phyloP scores from a whole-genome alignment of 495 filamentous ascomycete genomes.

The Trichocladium uniseriatum region DNA sequence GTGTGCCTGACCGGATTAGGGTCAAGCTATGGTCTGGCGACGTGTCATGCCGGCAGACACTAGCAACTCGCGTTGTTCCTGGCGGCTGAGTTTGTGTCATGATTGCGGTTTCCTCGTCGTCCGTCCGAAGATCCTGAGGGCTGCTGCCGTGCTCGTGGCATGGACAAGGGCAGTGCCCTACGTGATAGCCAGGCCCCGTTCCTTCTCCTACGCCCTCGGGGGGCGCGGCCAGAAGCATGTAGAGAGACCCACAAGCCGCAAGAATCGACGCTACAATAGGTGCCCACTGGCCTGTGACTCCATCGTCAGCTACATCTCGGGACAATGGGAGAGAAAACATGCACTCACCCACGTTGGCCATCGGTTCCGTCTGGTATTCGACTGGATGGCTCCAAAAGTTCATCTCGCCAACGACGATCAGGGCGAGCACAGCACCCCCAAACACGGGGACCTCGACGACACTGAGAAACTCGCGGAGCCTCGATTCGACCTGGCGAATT shows the following conservation, averaged over 20 bases:
- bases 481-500: conserved; percentile 40
- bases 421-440: conserved; percentile 42
- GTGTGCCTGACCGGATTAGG: neutral
- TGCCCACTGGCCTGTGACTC: conserved; percentile 51
- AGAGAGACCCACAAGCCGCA: conserved; percentile 46
- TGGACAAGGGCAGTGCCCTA: conserved; percentile 18
- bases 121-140: neutral
- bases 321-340: too few species aligned
- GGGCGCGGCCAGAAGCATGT: conserved; percentile 36
- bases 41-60: neutral
- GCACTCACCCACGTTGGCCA: conserved; percentile 43
- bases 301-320: too few species aligned
- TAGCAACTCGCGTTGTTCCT: too few species aligned
- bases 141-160: conserved; percentile 9
- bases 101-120: neutral
- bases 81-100: neutral
- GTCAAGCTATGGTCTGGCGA: neutral
- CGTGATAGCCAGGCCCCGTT: conserved; percentile 1
- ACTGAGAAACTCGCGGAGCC: conserved; percentile 36
- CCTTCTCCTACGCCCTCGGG: conserved; percentile 18
- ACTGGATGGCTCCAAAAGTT: conserved; percentile 49
- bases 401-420: conserved; percentile 47
- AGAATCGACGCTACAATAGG: conserved; percentile 46
- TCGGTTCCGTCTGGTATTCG: conserved; percentile 46
- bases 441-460: conserved; percentile 47